These are phyloP conservation scores for Ogataea nakhonphanomensis DNA, from an alignment of 805 yeast species.

Conservation along the genomic window DNA sequence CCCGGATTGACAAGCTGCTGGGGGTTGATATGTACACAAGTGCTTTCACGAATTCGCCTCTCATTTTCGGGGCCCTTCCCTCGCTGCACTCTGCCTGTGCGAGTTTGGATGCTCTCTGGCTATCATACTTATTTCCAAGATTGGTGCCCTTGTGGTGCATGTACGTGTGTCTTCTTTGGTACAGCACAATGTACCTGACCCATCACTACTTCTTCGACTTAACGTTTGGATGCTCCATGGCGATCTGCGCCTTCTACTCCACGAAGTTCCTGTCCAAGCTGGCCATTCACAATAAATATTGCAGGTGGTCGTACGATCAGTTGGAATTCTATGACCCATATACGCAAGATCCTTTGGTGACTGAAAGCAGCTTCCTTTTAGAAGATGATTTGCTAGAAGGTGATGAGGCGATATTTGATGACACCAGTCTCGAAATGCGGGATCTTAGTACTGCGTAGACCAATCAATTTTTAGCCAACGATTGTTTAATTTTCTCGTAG, in stretches of 20 bases:
- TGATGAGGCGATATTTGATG: conserved; percentile 8
- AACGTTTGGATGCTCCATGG: conserved; percentile 88
- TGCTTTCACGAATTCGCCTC: conserved; percentile 80
- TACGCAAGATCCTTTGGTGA: conserved; percentile 23
- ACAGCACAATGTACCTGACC: conserved; percentile 96
- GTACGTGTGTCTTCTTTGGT: conserved; percentile 95
- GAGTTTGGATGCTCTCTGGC: conserved; percentile 86
- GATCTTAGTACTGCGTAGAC: conserved; percentile 12
- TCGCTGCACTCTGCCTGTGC: conserved; percentile 93
- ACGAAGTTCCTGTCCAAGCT: conserved; percentile 49
- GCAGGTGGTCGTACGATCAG: conserved; percentile 24
- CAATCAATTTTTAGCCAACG: conserved; percentile 13
- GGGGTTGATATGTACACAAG: conserved; percentile 82
- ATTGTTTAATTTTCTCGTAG: conserved; percentile 25
- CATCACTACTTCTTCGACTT: conserved; percentile 95
- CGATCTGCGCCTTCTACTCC: conserved; percentile 64
- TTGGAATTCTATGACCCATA: conserved; percentile 9
- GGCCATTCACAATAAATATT: conserved; percentile 13
- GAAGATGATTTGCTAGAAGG: conserved; percentile 16
- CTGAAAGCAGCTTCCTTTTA: conserved; percentile 15
- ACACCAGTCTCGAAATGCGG: conserved; percentile 18
- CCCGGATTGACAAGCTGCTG: conserved; percentile 73
- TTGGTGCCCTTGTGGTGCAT: conserved; percentile 60
- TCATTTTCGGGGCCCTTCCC: conserved; percentile 78
- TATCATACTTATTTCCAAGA: conserved; percentile 78